Evolutionary conservation across 768 basidiomycete species (phyloP).

Genomic region (Boletus eberwhitei): DNA sequence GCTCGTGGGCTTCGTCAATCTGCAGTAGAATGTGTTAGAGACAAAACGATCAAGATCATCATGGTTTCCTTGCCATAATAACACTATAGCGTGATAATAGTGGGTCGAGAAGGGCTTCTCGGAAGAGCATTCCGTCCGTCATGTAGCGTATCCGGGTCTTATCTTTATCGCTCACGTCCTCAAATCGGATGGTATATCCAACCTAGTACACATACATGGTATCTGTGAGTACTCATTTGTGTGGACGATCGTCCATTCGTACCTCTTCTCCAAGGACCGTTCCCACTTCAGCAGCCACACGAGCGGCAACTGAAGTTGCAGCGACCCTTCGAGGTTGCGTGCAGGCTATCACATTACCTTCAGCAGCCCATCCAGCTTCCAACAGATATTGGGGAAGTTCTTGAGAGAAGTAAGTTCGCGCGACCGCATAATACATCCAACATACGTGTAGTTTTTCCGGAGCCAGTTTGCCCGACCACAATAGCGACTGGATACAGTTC

Average conservation of each 20-base stretch:
- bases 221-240: not conserved
- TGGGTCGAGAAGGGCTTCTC: slow-evolving; percentile 90
- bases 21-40: slow-evolving; percentile 28
- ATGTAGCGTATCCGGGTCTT: slow-evolving; percentile 90
- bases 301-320: slow-evolving; percentile 87
- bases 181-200: slow-evolving; percentile 96
- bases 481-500: slow-evolving; percentile 84
- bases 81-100: slow-evolving; percentile 89
- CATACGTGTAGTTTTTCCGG: slow-evolving; percentile 96
- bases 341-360: slow-evolving; percentile 84
- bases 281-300: slow-evolving; percentile 93
- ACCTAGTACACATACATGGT: slow-evolving; percentile 52
- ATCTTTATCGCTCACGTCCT: slow-evolving; percentile 83
- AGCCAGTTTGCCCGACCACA: slow-evolving; percentile 93
- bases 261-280: slow-evolving; percentile 87
- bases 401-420: slow-evolving; percentile 31
- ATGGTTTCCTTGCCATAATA: slow-evolving; percentile 68
- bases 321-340: slow-evolving; percentile 93
- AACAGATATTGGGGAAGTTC: slow-evolving; percentile 94
- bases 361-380: slow-evolving; percentile 88
- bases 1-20: slow-evolving; percentile 98
- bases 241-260: not conserved
- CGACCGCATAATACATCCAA: slow-evolving; percentile 8
- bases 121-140: slow-evolving; percentile 98
- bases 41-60: not conserved